Evolutionary conservation across 2,329 filamentous ascomycete species (phyloP), one percentile per base, ranked within the genome.

Genomic region (Thermochaetoides dissita): DNA sequence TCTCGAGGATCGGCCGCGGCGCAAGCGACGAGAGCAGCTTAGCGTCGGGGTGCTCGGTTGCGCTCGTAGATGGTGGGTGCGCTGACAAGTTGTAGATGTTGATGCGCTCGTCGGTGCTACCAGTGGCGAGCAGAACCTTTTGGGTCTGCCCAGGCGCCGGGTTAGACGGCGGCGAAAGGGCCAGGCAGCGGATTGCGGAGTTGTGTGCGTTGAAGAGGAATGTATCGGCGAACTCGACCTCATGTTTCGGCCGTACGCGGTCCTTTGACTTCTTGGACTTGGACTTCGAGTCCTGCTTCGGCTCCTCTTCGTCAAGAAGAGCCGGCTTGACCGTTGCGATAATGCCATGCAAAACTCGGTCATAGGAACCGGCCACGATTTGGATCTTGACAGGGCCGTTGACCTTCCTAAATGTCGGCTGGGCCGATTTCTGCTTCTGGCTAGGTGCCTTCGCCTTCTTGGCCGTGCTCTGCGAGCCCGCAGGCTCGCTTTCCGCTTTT

Each of bases 121-220:
- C 91, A 8, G 84, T 94, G 9, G 91, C 91, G 38, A 98, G 76
- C 51, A 91, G 80, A 39, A 94, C 74, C 59, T 91, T 94, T 57
- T 85, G 81, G n/a, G 67, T 64, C 60, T 81, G 79, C 49, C 69
- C 75, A 9, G 66, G 69, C 43, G 66, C 57, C 1, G 71, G 67
- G 11, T 71, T 72, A 9, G 84, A 84, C 0, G 83, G 69, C 3
- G 83, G 81, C 7, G 89, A 95, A 47, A 95, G 64, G 24, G 88
- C 86, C 31, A 98, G 71, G 58, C 85, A 93, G 54, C 87, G 82
- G 58, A 98, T 85, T 5, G 91, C 81, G 9, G 88, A 93, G 43
- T 78, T 73, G 64, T 98, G 91, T 10, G 91, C 88, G 57, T 88
- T 85, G 73, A 98, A 95, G 44, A 98, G 74, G 61, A 98, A 98